phyloP scores from a whole-genome alignment of 768 basidiomycete genomes.

The Kwoniella bestiolae region DNA sequence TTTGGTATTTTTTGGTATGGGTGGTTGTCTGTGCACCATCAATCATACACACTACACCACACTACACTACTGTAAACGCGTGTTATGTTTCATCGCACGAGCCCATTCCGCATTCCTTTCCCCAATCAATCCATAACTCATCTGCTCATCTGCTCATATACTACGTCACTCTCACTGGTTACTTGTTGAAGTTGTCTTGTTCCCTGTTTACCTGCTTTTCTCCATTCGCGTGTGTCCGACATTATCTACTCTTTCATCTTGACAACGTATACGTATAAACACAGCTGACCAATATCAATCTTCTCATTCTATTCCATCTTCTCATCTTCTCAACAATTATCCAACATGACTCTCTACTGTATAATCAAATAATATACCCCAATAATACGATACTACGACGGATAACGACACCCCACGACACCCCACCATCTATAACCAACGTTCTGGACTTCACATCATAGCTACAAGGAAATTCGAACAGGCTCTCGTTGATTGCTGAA shows the following conservation, averaged over 20 bases:
- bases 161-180: neutral
- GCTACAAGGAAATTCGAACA: neutral
- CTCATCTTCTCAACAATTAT: constrained; percentile 34
- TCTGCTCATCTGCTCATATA: neutral
- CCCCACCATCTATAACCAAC: neutral
- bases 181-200: neutral
- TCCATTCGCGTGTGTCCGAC: too few relatives aligned
- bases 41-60: neutral
- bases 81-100: neutral
- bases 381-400: neutral
- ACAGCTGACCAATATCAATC: constrained; percentile 1
- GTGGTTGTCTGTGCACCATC: neutral
- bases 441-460: neutral
- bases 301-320: neutral
- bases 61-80: neutral
- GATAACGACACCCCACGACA: neutral
- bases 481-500: neutral
- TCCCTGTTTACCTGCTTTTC: neutral
- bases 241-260: neutral
- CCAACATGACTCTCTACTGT: neutral
- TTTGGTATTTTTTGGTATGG: neutral
- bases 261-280: neutral
- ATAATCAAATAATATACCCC: too few relatives aligned
- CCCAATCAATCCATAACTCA: neutral
- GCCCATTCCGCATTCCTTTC: neutral